Conservation (phyloP, 2,329 filamentous ascomycete species). For the Drechslera avenae region DNA sequence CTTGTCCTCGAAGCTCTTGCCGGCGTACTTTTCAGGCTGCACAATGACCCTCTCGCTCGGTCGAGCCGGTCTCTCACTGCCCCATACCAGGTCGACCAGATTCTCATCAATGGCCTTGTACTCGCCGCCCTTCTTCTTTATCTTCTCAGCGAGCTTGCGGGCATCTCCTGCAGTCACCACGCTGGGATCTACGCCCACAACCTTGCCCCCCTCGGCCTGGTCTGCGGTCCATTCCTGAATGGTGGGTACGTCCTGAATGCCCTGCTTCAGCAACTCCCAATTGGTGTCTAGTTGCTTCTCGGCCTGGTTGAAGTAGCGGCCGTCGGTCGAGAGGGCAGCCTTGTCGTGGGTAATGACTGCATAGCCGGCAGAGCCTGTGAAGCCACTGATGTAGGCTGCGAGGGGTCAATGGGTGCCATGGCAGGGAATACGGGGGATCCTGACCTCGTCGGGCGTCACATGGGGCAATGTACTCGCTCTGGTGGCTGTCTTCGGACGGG, state of each 20-base stretch:
- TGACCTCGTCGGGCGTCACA: constrained; percentile 83
- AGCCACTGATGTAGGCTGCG: constrained; percentile 83
- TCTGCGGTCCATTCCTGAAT: constrained; percentile 96
- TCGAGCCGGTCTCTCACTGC: constrained; percentile 69
- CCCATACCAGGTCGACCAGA: constrained; percentile 92
- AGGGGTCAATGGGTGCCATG: constrained; percentile 34
- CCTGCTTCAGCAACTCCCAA: constrained; percentile 91
- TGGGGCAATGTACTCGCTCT: constrained; percentile 97
- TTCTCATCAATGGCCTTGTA: constrained; percentile 79
- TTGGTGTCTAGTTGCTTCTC: constrained; percentile 87
- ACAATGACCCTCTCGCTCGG: constrained; percentile 78
- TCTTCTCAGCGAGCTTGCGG: constrained; percentile 79
- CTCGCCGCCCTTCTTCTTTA: constrained; percentile 84
- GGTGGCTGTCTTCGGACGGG: constrained; percentile 95
- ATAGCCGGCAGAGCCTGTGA: constrained; percentile 92
- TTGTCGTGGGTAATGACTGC: constrained; percentile 86
- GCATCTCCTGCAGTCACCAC: constrained; percentile 77
- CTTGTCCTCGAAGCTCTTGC: constrained; percentile 82
- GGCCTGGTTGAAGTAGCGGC: constrained; percentile 97
- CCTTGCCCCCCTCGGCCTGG: constrained; percentile 83
- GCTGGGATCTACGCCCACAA: constrained; percentile 87
- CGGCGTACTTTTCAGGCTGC: constrained; percentile 73
- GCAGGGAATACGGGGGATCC: constrained; percentile 22
- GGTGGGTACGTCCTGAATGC: constrained; percentile 89
- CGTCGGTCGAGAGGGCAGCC: constrained; percentile 90